Percentiles rank a stretch among this genome's conserved stretches.
These are phyloP conservation scores for Dinochytrium kinnereticum DNA, from an alignment of 371 early-diverging fungal species.

Conservation along the genomic window DNA sequence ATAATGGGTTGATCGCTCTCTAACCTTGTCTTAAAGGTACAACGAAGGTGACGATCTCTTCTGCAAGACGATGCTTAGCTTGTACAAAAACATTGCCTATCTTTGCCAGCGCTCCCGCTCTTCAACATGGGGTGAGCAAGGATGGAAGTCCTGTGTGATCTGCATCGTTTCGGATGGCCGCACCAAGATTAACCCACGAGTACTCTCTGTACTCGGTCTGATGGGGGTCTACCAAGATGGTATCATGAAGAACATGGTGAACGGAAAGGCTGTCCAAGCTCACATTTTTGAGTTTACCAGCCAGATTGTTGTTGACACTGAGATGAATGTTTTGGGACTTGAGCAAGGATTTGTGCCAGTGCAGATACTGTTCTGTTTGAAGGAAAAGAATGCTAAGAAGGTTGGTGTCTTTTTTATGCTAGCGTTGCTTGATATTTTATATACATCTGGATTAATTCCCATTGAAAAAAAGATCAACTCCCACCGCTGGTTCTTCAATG, in stretches of 20 bases:
- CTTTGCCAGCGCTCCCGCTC: conserved; percentile 81
- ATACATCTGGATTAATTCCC: too few species aligned
- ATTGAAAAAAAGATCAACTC: conserved; percentile 91
- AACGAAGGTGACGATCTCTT: conserved; percentile 90
- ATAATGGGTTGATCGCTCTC: neutral
- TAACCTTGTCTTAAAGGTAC: conserved; percentile 55
- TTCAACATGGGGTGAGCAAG: conserved; percentile 80
- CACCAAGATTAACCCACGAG: conserved; percentile 68
- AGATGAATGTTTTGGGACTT: conserved; percentile 63
- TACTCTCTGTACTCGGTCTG: conserved; percentile 79
- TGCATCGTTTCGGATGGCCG: conserved; percentile 71
- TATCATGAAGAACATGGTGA: conserved; percentile 59
- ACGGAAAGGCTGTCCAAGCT: conserved; percentile 57
- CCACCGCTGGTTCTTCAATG: conserved; percentile 97
- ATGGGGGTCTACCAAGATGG: conserved; percentile 93
- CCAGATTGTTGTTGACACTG: conserved; percentile 66
- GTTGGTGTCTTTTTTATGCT: neutral
- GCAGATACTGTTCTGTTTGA: conserved; percentile 89
- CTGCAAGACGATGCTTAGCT: conserved; percentile 79
- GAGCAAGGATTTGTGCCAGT: conserved; percentile 86
- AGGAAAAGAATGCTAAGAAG: conserved; percentile 65
- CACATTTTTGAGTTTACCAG: conserved; percentile 94
- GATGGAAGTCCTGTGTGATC: conserved; percentile 90
- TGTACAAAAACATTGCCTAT: conserved; percentile 88
- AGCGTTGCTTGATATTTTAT: neutral